Conservation (phyloP, 352 stramenopile genomes). For the Phytophthora vignae region DNA sequence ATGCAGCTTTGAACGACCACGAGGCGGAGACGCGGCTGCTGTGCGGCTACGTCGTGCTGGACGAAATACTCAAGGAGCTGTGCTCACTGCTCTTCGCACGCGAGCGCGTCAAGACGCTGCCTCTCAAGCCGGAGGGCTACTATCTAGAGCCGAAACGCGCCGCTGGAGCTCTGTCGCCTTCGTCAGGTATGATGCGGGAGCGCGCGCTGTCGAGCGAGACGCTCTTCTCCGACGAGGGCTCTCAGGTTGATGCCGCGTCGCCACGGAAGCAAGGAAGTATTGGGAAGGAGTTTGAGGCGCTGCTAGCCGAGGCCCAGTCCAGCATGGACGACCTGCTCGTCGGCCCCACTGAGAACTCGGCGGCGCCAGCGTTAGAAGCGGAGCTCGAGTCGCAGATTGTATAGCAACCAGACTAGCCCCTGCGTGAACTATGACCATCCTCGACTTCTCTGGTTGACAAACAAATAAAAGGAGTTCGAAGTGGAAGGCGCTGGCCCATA, state of each 20-base stretch:
- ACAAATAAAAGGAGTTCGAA: constrained; percentile 38
- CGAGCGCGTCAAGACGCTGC: constrained; percentile 74
- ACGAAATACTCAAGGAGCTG: constrained; percentile 89
- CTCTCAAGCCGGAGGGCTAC: constrained; percentile 83
- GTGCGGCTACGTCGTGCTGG: constrained; percentile 80
- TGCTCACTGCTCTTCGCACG: constrained; percentile 83
- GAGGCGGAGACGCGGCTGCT: constrained; percentile 73
- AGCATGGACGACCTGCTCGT: constrained; percentile 68
- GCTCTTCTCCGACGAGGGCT: constrained; percentile 55
- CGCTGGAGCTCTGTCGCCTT: constrained; percentile 34
- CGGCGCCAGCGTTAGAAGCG: constrained; percentile 22
- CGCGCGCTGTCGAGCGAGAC: constrained; percentile 49
- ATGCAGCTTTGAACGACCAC: constrained; percentile 64
- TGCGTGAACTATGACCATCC: constrained; percentile 30
- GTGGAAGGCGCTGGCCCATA: neutral
- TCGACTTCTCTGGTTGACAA: constrained; percentile 19
- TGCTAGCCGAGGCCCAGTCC: constrained; percentile 76
- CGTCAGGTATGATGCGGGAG: constrained; percentile 28
- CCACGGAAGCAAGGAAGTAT: constrained; percentile 52
- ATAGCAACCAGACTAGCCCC: constrained; percentile 24
- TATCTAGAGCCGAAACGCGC: constrained; percentile 80
- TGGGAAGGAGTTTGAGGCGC: constrained; percentile 70
- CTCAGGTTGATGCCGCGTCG: constrained; percentile 33
- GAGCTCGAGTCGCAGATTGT: constrained; percentile 43
- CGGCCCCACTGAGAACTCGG: constrained; percentile 20